Base-by-base conservation (phyloP, 2,329 filamentous ascomycete species). In the Plectosphaerella sp. region DNA sequence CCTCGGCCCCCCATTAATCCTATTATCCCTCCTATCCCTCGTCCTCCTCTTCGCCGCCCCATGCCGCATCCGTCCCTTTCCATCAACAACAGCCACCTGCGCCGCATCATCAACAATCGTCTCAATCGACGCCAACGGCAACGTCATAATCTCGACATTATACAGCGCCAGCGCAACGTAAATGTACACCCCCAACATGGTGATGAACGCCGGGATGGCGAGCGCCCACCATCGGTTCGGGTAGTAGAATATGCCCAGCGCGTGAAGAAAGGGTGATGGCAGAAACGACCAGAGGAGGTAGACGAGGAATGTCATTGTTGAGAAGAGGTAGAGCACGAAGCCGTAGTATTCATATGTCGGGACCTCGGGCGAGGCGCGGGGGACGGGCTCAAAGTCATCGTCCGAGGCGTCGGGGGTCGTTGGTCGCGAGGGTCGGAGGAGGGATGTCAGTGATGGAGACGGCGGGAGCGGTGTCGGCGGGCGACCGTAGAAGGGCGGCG, bases 281-380 rank as follows among this genome's bases (percentile, higher is more conserved):
- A 97, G 84, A 71, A 94, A 97, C 14, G 88, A 88, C 94, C 92
- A 97, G 11, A 86, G 74, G 14, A 86, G 73, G 67, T 83, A 88
- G 64, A 82, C 78, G 65, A 88, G 75, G 67, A 97, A 97, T 2
- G 84, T 84, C 49, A 94, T 76, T 20, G 87, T 90, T 56, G 88
- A 92, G 65, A 93, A 90, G 39, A 99, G 80, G 73, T 99, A 97
- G 48, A 99, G 82, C 50, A 96, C 93, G 72, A 99, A 99, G 67
- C 94, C 94, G 68, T 97, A 97, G 81, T 97, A 99, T 68, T 99
- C 94, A 74, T 99, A 97, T 0, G 94, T 99, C n/a, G 94, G 94
- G 3, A 99, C 92, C 66, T 94, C 91, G 2, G 94, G 94, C 50
- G 87, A 87, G 2, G 91, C 92, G 52, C 91, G 87, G 6, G 92